Percentiles rank a stretch among this genome's conserved stretches.
Conservation (phyloP, 768 basidiomycete genomes). For the Tricholoma terreum region DNA sequence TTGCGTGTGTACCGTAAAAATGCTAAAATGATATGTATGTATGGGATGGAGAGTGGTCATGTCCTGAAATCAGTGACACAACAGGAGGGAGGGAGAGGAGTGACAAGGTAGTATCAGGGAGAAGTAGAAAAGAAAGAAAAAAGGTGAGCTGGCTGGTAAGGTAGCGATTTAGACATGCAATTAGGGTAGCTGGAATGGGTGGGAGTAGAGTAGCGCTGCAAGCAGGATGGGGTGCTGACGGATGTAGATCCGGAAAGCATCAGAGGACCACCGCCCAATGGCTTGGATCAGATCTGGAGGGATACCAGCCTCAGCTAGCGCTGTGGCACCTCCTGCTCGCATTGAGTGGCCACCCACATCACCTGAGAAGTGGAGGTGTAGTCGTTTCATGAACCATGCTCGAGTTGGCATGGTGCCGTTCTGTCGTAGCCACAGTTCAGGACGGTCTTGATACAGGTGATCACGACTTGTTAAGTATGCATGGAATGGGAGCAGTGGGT, state of each 20-base stretch:
- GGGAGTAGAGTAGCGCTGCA: too few species aligned
- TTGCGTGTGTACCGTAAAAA: too few species aligned
- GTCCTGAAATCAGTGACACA: too few species aligned
- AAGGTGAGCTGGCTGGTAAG: too few species aligned
- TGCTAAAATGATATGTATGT: too few species aligned
- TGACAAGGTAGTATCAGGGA: too few species aligned
- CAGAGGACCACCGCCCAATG: constrained; percentile 33
- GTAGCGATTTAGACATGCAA: too few species aligned
- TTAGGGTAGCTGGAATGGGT: too few species aligned
- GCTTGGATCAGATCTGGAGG: constrained; percentile 29
- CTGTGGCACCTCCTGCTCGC: constrained; percentile 35
- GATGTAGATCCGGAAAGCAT: constrained; percentile 23
- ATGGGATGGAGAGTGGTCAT: too few species aligned
- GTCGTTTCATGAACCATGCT: constrained; percentile 15
- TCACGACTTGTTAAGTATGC: background rate
- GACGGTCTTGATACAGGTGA: background rate
- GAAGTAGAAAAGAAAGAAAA: too few species aligned
- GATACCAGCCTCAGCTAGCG: constrained; percentile 24
- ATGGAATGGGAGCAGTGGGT: background rate
- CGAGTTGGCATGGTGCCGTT: constrained; percentile 12
- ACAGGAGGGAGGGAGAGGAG: too few species aligned
- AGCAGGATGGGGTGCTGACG: too few species aligned
- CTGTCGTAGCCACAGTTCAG: constrained; percentile 11
- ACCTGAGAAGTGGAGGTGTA: constrained; percentile 3
- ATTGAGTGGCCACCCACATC: constrained; percentile 35